These are phyloP conservation scores for Blastobotrys ciferrii DNA, from an alignment of 1,139 yeast genomes.

Conservation along the genomic window DNA sequence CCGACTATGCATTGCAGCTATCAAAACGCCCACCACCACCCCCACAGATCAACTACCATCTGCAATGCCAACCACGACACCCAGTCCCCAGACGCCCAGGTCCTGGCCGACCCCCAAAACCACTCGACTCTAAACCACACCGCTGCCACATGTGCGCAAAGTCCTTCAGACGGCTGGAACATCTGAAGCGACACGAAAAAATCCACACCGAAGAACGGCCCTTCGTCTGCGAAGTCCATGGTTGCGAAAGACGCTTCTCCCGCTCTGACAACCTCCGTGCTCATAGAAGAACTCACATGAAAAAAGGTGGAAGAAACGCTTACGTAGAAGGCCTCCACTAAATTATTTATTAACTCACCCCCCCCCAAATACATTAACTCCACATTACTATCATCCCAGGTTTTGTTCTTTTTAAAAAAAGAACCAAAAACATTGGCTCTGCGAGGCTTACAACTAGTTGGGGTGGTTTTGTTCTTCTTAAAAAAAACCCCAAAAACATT, in stretches of 20 bases:
- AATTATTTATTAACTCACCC: slow-evolving; percentile 4
- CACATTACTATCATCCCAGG: background rate
- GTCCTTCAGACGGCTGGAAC: slow-evolving; percentile 89
- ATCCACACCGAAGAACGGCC: slow-evolving; percentile 90
- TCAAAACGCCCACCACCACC: background rate
- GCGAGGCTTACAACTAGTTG: too few species aligned
- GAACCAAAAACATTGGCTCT: too few species aligned
- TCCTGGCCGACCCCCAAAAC: slow-evolving; percentile 19
- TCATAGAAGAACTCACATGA: slow-evolving; percentile 71
- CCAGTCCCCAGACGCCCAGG: slow-evolving; percentile 15
- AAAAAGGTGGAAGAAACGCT: slow-evolving; percentile 44
- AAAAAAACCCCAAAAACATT: too few species aligned
- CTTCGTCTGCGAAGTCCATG: slow-evolving; percentile 62
- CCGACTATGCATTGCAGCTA: slow-evolving; percentile 16
- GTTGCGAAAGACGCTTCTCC: slow-evolving; percentile 71
- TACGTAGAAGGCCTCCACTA: slow-evolving; percentile 38
- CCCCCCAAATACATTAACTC: background rate
- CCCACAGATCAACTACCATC: background rate
- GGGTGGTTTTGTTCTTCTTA: too few species aligned
- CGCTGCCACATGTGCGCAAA: slow-evolving; percentile 57
- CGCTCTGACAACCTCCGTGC: slow-evolving; percentile 77
- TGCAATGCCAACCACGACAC: background rate
- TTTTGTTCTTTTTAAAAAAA: too few species aligned
- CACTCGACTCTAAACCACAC: slow-evolving; percentile 34
- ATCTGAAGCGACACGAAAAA: slow-evolving; percentile 84